phyloP scores from a whole-genome alignment of 139 green algal genomes.

The Astrephomene gubernaculifera region DNA sequence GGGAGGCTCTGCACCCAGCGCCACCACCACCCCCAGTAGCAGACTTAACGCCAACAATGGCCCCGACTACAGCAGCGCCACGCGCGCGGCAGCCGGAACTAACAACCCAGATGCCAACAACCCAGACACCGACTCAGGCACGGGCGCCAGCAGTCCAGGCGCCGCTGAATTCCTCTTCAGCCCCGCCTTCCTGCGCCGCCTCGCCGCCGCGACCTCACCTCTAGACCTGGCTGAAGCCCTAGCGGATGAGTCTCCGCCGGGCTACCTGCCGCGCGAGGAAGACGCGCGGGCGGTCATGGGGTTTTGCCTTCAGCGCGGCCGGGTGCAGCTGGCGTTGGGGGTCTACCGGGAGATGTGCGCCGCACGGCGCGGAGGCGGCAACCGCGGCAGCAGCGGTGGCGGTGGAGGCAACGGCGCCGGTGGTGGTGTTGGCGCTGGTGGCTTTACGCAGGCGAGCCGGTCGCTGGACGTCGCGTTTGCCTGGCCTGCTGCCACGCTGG shows the following conservation, averaged over 20 bases:
- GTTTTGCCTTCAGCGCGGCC: constrained; percentile 69
- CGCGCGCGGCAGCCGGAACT: not conserved
- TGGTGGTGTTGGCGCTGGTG: too few species aligned
- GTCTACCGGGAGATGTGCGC: constrained; percentile 77
- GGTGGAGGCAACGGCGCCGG: too few species aligned
- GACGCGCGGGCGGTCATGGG: not conserved
- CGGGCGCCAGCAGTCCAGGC: not conserved
- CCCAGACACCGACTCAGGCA: not conserved
- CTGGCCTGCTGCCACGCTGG: constrained; percentile 75
- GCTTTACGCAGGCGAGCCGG: too few species aligned
- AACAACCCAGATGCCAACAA: not conserved
- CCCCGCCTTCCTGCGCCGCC: constrained; percentile 1
- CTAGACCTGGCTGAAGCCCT: constrained; percentile 21
- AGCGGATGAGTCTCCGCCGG: not conserved
- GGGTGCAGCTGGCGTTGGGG: constrained; percentile 72
- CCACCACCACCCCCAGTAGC: too few species aligned
- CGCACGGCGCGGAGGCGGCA: constrained; percentile 8
- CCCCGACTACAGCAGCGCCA: too few species aligned
- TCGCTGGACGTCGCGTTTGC: constrained; percentile 28
- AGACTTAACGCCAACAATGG: too few species aligned
- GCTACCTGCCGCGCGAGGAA: not conserved
- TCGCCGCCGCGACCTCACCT: not conserved
- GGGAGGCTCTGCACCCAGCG: too few species aligned
- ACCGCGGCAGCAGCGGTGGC: too few species aligned
- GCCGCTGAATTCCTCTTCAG: not conserved